phyloP scores from a whole-genome alignment of 192 early-diverging fungal species.

The Lobosporangium transversale region DNA sequence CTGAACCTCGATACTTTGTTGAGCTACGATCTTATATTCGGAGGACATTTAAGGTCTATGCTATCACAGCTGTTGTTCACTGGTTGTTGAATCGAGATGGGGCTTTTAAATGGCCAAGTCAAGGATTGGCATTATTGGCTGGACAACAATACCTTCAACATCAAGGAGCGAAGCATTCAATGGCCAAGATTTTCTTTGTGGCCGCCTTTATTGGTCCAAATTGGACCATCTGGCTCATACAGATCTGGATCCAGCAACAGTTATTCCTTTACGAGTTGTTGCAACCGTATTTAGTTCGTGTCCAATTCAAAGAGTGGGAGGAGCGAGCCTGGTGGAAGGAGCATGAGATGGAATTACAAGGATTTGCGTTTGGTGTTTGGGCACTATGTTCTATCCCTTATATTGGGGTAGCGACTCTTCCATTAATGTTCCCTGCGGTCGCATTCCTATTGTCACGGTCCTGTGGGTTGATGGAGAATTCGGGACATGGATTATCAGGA shows the following conservation, averaged over 20 bases:
- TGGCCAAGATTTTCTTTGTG: background rate
- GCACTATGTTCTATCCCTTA: conserved; percentile 20
- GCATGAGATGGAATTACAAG: conserved; percentile 19
- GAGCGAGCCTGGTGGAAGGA: conserved; percentile 39
- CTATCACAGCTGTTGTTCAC: conserved; percentile 17
- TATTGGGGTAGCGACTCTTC: conserved; percentile 20
- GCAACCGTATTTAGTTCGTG: conserved; percentile 34
- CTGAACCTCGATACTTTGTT: conserved; percentile 19
- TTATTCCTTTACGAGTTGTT: conserved; percentile 39
- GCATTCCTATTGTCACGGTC: conserved; percentile 36
- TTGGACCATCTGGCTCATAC: conserved; percentile 34
- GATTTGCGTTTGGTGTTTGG: conserved; percentile 38
- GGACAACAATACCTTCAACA: conserved; percentile 21
- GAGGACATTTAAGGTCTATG: conserved; percentile 23
- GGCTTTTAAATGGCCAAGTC: conserved; percentile 4
- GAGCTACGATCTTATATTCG: conserved; percentile 19
- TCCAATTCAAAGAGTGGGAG: conserved; percentile 37
- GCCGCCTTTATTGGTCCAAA: conserved; percentile 22
- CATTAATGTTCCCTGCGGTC: conserved; percentile 27
- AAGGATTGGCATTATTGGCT: background rate
- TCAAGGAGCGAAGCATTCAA: conserved; percentile 4
- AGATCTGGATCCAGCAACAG: conserved; percentile 25
- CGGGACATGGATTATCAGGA: conserved; percentile 10
- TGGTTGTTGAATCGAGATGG: conserved; percentile 12
- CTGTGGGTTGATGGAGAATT: conserved; percentile 41